Evolutionary conservation across 768 basidiomycete genomes (phyloP).

Genomic region (Butyriboletus loyo): DNA sequence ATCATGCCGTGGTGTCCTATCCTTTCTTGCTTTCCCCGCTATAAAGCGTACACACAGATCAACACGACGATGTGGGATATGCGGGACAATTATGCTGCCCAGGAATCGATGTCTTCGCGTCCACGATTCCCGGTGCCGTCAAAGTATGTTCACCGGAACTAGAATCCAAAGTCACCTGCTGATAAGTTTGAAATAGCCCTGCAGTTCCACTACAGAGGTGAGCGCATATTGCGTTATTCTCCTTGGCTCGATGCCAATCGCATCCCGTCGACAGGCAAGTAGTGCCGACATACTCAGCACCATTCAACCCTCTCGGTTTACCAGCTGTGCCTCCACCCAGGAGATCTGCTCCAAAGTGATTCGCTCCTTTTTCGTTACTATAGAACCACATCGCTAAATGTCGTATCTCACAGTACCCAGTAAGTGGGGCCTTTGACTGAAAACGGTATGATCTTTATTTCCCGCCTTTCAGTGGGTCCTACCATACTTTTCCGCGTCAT

Average conservation of each 20-base stretch:
- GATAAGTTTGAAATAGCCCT: conserved; percentile 8
- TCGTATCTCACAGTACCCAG: conserved; percentile 15
- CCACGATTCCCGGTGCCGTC: conserved; percentile 12
- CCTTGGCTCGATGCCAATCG: not conserved
- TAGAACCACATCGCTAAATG: conserved; percentile 4
- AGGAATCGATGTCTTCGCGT: conserved; percentile 13
- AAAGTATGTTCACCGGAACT: conserved; percentile 15
- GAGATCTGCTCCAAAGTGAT: conserved; percentile 21
- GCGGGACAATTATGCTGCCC: conserved; percentile 13
- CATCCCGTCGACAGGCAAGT: conserved; percentile 14
- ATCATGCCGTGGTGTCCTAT: conserved; percentile 31
- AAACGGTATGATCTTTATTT: conserved; percentile 10
- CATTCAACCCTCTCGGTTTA: conserved; percentile 20
- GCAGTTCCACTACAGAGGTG: conserved; percentile 11
- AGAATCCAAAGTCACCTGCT: not conserved
- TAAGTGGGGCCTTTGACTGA: conserved; percentile 21
- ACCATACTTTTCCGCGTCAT: conserved; percentile 30
- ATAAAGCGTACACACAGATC: conserved; percentile 33
- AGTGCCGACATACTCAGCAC: conserved; percentile 9
- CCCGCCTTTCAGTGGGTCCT: conserved; percentile 16
- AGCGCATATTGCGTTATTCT: not conserved
- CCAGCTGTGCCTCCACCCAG: conserved; percentile 15
- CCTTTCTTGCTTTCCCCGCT: conserved; percentile 32
- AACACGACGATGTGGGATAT: conserved; percentile 30
- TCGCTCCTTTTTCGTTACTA: not conserved